Base-by-base conservation (phyloP, 495 filamentous ascomycete species). In the Talaromyces liani region DNA sequence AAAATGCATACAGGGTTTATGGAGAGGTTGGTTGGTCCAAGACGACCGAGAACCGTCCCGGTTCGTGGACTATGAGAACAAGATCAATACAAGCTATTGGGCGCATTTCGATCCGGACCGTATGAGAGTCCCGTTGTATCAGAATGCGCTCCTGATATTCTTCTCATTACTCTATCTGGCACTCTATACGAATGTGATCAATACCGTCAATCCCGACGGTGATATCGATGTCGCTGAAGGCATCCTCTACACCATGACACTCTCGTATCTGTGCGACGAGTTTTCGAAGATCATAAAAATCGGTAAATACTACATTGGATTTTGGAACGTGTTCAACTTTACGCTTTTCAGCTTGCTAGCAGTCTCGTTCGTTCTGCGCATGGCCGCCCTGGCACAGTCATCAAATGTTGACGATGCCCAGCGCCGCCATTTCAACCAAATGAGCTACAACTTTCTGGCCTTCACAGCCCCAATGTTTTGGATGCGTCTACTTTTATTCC, bases 381-480 rank as follows among this genome's bases (percentile, higher is more conserved):
- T 95, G 70, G 82, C 92, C 61, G 94, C 92, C 16, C 77, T 96
- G 14, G 77, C 79, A 24, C 85, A 94, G 68, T 80, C 80, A 1
- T 47, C 78, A 0, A 70, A 73, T 1, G 75, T 76, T 4, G 73
- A 82, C 18, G 80, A 83, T 62, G 73, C 71, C 16, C 65, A 81
- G 36, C 84, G 93, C n/a, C 72, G 77, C 34, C 72, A 83, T 31
- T 90, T 86, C 75, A 96, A 96, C 71, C 77, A 85, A 55, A 73
- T 97, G 24, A 90, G 87, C 68, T 98, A 98, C 75, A 93, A 96
- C 77, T 96, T 97, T 73, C 69, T 88, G 29, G 93, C 94, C 5
- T 95, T 97, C 72, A 85, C 86, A 18, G 92, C 93, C 0, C 94
- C 94, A 1, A 92, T 98, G 91, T 97, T 98, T 73, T 98, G 94